These are phyloP conservation scores for Penicillium vulpinum DNA, from an alignment of 2,329 filamentous ascomycete genomes.

Conservation along the genomic window DNA sequence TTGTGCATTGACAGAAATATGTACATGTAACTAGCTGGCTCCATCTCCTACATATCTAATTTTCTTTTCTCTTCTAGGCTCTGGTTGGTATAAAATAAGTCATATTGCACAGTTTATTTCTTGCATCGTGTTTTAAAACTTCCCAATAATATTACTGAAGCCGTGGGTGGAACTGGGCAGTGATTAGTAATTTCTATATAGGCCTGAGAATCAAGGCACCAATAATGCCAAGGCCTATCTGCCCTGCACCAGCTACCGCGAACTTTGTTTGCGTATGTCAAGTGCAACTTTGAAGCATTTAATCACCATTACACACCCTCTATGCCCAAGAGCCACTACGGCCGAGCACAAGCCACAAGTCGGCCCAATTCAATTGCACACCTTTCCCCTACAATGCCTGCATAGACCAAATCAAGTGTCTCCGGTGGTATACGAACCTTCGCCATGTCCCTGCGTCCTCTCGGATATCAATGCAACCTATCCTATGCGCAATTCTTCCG, in stretches of 20 bases:
- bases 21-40: too few relatives aligned
- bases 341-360: neutral
- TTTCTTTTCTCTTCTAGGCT: too few relatives aligned
- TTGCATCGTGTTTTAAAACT: neutral
- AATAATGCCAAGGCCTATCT: neutral
- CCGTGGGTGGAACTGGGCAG: too few relatives aligned
- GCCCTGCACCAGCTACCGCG: neutral
- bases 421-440: neutral
- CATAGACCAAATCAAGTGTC: slow-evolving; percentile 1
- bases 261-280: neutral
- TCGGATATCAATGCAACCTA: slow-evolving; percentile 2
- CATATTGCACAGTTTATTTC: neutral
- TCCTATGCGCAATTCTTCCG: neutral
- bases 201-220: neutral
- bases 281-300: neutral
- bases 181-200: neutral
- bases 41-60: too few relatives aligned
- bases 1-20: too few relatives aligned
- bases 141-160: too few relatives aligned
- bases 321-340: neutral
- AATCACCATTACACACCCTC: neutral
- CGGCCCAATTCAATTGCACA: neutral
- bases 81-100: too few relatives aligned
- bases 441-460: slow-evolving; percentile 7
- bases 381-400: neutral